A percentile compares a stretch with the other conserved stretches of the same genome.
phyloP scores from a whole-genome alignment of 1,139 yeast species.

The Kodamaea ohmeri region DNA sequence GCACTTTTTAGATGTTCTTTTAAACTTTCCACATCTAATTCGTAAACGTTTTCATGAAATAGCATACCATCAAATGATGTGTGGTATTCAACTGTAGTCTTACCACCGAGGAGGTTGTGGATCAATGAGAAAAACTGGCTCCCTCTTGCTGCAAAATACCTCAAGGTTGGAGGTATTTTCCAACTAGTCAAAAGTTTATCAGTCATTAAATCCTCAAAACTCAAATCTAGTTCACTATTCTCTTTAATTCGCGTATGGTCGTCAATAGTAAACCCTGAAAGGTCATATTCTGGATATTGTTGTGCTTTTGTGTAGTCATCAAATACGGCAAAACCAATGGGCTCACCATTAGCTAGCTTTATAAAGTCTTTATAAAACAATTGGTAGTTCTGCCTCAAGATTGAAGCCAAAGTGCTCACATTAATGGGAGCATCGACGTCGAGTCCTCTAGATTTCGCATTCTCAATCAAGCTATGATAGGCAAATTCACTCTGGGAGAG shows the following conservation, averaged over 20 bases:
- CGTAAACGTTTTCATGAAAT: conserved; percentile 38
- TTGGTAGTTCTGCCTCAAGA: conserved; percentile 34
- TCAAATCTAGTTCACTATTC: too few relatives aligned
- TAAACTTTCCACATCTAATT: conserved; percentile 30
- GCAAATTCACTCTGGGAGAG: conserved; percentile 15
- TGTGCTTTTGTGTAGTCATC: conserved; percentile 24
- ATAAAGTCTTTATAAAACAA: conserved; percentile 43
- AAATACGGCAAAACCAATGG: conserved; percentile 40
- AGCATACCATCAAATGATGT: conserved; percentile 29
- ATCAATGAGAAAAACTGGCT: conserved; percentile 46
- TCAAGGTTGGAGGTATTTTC: conserved; percentile 53
- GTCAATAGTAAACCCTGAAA: conserved; percentile 6
- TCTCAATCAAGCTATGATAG: conserved; percentile 32
- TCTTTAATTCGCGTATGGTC: too few relatives aligned
- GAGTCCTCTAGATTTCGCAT: conserved; percentile 43
- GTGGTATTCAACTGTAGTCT: conserved; percentile 54
- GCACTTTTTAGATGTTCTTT: conserved; percentile 30
- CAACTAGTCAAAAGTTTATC: conserved; percentile 34
- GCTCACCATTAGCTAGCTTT: conserved; percentile 44
- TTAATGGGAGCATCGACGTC: conserved; percentile 51
- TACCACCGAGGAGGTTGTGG: conserved; percentile 23
- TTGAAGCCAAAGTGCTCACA: conserved; percentile 32
- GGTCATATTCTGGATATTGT: conserved; percentile 11
- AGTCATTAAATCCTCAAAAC: conserved; percentile 13
- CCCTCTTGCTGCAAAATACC: conserved; percentile 54